Conservation (phyloP, 495 filamentous ascomycete species). For the Cenococcum geophilum region DNA sequence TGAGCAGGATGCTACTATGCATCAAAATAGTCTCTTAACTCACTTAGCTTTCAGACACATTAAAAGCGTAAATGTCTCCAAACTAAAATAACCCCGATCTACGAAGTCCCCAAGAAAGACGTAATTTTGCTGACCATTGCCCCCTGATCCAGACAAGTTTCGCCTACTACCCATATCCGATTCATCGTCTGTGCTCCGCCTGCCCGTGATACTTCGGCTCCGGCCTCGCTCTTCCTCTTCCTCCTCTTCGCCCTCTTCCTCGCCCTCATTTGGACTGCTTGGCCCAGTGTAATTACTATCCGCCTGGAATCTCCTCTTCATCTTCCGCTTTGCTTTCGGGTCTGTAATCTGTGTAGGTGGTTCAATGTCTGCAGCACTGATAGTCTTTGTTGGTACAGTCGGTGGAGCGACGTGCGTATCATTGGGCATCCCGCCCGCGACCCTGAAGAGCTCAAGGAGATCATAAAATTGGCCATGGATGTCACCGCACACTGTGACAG, state of each 20-base stretch:
- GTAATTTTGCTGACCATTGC: conserved; percentile 69
- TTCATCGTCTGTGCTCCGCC: conserved; percentile 32
- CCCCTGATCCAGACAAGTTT: conserved; percentile 26
- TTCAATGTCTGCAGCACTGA: conserved; percentile 80
- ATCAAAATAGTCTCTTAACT: conserved; percentile 29
- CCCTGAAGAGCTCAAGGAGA: conserved; percentile 90
- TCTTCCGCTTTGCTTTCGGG: conserved; percentile 72
- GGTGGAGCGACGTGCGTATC: conserved; percentile 54
- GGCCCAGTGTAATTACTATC: conserved; percentile 38
- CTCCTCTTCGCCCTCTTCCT: conserved; percentile 47
- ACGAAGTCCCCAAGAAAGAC: conserved; percentile 97
- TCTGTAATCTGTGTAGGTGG: conserved; percentile 81
- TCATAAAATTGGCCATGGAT: conserved; percentile 99
- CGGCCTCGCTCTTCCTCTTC: conserved; percentile 43
- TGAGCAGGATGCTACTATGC: neutral
- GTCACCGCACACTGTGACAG: conserved; percentile 97
- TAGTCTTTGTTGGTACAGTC: conserved; percentile 47
- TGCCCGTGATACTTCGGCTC: conserved; percentile 32
- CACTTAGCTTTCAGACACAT: conserved; percentile 97
- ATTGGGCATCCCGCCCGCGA: conserved; percentile 90
- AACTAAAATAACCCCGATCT: conserved; percentile 93
- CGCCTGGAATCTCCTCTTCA: conserved; percentile 47
- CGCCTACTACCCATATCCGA: conserved; percentile 23
- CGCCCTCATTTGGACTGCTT: conserved; percentile 40
- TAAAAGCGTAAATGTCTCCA: conserved; percentile 91